phyloP scores from a whole-genome alignment of 345 rosid species.

The Syzygium aromaticum region DNA sequence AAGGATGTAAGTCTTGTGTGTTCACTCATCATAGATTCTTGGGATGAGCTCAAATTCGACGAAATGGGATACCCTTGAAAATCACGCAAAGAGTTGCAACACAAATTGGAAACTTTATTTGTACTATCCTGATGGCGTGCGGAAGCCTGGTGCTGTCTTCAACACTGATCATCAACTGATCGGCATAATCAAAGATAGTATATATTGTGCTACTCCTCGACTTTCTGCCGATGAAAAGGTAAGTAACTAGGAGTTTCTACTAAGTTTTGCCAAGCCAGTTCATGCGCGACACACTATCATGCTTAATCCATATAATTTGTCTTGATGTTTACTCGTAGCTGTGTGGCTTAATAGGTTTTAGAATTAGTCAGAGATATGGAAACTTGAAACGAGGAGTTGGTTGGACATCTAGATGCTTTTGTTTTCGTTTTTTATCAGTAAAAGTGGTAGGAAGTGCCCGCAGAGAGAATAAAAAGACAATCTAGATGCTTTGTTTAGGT shows the following conservation, averaged over 20 bases:
- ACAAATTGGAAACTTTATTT: not conserved
- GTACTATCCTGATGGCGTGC: not conserved
- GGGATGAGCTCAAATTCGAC: not conserved
- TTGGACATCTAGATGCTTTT: too few species aligned
- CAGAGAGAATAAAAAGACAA: not conserved
- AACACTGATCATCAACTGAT: not conserved
- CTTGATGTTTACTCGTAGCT: not conserved
- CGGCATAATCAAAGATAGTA: not conserved
- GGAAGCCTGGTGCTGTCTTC: not conserved
- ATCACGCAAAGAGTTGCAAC: not conserved
- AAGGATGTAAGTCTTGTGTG: slow-evolving; percentile 1
- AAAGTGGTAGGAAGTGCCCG: not conserved
- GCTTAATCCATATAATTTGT: not conserved
- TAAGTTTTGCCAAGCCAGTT: not conserved
- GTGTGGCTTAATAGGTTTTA: not conserved
- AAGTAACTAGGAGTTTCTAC: not conserved
- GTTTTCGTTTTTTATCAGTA: too few species aligned
- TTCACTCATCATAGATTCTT: not conserved
- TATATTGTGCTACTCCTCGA: not conserved
- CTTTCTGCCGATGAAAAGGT: not conserved
- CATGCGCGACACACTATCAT: not conserved
- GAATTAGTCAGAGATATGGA: too few species aligned
- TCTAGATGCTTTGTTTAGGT: not conserved
- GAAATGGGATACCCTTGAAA: not conserved
- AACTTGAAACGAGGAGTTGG: not conserved